Evolutionary conservation across 2,329 filamentous ascomycete genomes (phyloP).

Genomic region (Nemania diffusa): DNA sequence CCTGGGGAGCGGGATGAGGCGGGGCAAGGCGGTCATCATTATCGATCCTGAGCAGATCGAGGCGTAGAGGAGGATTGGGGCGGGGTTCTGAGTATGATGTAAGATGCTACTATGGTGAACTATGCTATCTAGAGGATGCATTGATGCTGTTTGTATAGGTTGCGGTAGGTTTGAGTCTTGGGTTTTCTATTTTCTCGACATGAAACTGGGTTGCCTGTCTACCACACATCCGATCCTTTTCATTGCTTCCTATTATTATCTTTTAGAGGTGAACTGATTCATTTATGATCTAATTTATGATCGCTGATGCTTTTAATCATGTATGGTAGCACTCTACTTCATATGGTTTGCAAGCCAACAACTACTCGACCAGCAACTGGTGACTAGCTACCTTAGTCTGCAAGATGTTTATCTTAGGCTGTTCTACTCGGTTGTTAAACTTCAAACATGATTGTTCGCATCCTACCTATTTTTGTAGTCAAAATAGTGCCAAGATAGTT

Average conservation of each 20-base stretch:
- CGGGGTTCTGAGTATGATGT: slow-evolving; percentile 26
- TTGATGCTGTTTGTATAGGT: not conserved
- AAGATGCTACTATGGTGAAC: not conserved
- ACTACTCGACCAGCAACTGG: not conserved
- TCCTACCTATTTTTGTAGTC: not conserved
- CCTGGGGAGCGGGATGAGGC: slow-evolving; percentile 60
- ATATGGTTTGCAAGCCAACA: not conserved
- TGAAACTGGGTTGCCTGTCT: not conserved
- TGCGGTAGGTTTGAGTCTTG: not conserved
- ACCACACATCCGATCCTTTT: not conserved
- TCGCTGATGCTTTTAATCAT: not conserved
- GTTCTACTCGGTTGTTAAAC: not conserved
- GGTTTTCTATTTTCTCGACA: slow-evolving; percentile 12
- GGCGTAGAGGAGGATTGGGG: slow-evolving; percentile 39
- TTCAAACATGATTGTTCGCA: not conserved
- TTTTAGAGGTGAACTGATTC: not conserved
- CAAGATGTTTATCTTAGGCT: not conserved
- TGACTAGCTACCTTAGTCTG: not conserved
- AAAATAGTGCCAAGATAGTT: not conserved
- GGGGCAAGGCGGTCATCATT: slow-evolving; percentile 65
- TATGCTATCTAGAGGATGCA: slow-evolving; percentile 5
- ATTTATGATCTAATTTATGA: too few species aligned
- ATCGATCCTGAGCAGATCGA: slow-evolving; percentile 57
- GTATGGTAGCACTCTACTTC: too few species aligned
- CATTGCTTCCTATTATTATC: not conserved